Conservation (phyloP, 176 grass and related monocot species). For the Calamus simplicifolius region DNA sequence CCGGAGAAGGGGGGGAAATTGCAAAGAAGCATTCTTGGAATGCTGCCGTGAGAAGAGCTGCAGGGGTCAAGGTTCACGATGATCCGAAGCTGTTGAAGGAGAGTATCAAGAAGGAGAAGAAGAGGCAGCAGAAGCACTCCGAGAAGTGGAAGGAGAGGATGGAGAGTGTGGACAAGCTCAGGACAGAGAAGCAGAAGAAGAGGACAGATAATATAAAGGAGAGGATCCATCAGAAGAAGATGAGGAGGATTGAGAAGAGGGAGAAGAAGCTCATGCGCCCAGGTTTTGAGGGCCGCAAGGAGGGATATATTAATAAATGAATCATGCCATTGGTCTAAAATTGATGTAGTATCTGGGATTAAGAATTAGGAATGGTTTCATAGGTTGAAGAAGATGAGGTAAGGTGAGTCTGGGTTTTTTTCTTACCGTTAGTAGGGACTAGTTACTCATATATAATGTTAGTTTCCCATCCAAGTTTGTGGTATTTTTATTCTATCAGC, state of each 20-base stretch:
- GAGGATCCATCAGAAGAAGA: constrained; percentile 70
- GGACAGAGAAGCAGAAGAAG: constrained; percentile 49
- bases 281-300: constrained; percentile 81
- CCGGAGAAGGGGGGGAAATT: constrained; percentile 47
- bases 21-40: constrained; percentile 51
- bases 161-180: constrained; percentile 34
- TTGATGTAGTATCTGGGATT: too few species aligned
- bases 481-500: too few species aligned
- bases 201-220: constrained; percentile 59
- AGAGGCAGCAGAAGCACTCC: constrained; percentile 44
- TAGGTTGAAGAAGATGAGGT: too few species aligned
- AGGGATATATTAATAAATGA: constrained; percentile 74
- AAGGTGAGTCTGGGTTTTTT: too few species aligned
- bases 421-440: too few species aligned
- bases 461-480: too few species aligned
- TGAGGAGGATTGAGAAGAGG: constrained; percentile 76
- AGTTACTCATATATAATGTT: too few species aligned
- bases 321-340: too few species aligned
- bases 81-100: constrained; percentile 70
- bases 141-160: constrained; percentile 64
- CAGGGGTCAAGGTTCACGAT: constrained; percentile 89
- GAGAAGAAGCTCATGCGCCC: constrained; percentile 93
- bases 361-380: too few species aligned
- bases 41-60: constrained; percentile 45
- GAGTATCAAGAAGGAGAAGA: constrained; percentile 81